phyloP scores from a whole-genome alignment of 1,284 basidiomycete species.

The Tranzscheliella williamsii region DNA sequence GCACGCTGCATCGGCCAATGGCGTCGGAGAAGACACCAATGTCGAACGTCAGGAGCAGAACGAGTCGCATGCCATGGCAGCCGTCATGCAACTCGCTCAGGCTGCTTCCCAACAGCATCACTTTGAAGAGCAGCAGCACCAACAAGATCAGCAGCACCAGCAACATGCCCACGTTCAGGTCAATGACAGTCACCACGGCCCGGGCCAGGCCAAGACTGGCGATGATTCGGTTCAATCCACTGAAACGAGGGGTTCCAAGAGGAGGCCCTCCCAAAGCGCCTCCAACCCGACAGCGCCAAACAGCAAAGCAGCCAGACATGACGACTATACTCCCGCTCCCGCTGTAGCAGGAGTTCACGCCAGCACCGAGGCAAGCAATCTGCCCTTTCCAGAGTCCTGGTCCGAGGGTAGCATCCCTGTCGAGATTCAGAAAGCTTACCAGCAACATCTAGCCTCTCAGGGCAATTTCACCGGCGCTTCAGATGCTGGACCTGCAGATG shows the following conservation, averaged over 20 bases:
- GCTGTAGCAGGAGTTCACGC: neutral
- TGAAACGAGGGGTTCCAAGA: constrained; percentile 20
- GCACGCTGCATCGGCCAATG: neutral
- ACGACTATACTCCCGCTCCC: constrained; percentile 9
- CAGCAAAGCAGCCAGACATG: constrained; percentile 9
- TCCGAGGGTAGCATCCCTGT: constrained; percentile 13
- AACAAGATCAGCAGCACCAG: constrained; percentile 7
- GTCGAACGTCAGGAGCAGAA: constrained; percentile 1
- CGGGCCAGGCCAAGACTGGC: constrained; percentile 13
- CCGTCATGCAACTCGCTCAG: constrained; percentile 39
- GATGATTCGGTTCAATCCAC: neutral
- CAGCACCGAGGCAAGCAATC: too few relatives aligned
- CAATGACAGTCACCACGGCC: constrained; percentile 10
- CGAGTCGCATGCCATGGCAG: constrained; percentile 16
- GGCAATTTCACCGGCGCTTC: neutral
- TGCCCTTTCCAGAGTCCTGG: constrained; percentile 22
- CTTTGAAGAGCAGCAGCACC: constrained; percentile 13
- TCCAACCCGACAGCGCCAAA: neutral
- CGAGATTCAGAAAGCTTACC: constrained; percentile 30
- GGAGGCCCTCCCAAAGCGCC: constrained; percentile 4
- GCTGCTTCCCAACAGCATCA: constrained; percentile 36
- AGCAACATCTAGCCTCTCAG: constrained; percentile 24
- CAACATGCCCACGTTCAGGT: constrained; percentile 19
- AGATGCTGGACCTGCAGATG: neutral
- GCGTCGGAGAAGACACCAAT: constrained; percentile 3